Evolutionary conservation across 768 basidiomycete species (phyloP).

Genomic region (Lactarius deliciosus): DNA sequence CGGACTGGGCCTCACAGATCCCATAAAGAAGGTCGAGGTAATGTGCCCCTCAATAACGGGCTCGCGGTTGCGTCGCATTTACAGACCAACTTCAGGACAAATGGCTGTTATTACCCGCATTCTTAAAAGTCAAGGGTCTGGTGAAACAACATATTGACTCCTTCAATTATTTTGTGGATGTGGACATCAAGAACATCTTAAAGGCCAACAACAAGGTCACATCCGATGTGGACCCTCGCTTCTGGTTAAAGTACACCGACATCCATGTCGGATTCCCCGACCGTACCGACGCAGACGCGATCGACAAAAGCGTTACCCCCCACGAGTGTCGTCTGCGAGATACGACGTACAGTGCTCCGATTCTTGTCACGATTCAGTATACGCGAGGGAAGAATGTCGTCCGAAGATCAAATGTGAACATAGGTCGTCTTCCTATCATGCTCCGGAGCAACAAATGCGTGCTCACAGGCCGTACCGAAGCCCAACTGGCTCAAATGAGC

Average conservation of each 20-base stretch:
- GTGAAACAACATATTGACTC: conserved; percentile 99
- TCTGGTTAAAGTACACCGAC: conserved; percentile 96
- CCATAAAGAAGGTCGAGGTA: conserved; percentile 89
- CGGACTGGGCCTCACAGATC: conserved; percentile 81
- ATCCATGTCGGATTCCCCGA: conserved; percentile 92
- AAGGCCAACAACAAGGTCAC: conserved; percentile 91
- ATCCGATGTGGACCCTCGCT: conserved; percentile 94
- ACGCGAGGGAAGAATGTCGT: conserved; percentile 90
- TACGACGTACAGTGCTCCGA: conserved; percentile 90
- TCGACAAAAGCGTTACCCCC: conserved; percentile 85
- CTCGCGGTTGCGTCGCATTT: background rate
- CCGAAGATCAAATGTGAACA: conserved; percentile 74
- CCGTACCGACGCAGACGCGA: conserved; percentile 76
- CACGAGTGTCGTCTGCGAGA: conserved; percentile 97
- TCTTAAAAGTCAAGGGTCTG: conserved; percentile 95
- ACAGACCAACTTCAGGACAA: conserved; percentile 67
- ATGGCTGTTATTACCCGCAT: conserved; percentile 96
- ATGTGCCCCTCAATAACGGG: conserved; percentile 34
- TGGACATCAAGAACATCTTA: conserved; percentile 96
- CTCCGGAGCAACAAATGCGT: conserved; percentile 93
- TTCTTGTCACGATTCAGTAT: conserved; percentile 93
- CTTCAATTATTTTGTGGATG: conserved; percentile 98
- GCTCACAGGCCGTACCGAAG: conserved; percentile 71
- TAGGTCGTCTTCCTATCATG: conserved; percentile 96
- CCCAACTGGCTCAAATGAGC: conserved; percentile 87